Base-by-base conservation (phyloP, 2,329 filamentous ascomycete genomes). In the Rhynchosporium graminicola region DNA sequence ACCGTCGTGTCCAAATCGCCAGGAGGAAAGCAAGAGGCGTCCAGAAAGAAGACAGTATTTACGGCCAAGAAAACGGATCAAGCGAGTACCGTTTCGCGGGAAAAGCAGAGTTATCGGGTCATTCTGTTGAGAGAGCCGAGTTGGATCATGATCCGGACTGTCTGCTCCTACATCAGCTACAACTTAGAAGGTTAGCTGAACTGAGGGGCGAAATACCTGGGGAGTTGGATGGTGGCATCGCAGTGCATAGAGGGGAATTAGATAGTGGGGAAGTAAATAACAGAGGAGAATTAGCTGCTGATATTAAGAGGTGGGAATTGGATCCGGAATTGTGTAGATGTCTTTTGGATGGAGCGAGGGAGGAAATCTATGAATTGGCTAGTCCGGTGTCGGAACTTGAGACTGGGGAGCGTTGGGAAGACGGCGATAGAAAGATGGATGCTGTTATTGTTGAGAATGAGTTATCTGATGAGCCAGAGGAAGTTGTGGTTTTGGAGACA, bases 121-220 rank as follows among this genome's bases (percentile, higher is more conserved):
- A 7, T 3, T n/a, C 50, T 20, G 36, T 13, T 12, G 7, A 40
- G n/a, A 52, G 33, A 33, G n/a, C 20, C 8, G 50, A 52, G 33
- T 28, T 52, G n/a, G 50, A 52, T 52, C 50, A 52, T 40, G 50
- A 52, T 52, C 50, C 50, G 1, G 33, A 52, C 1, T 52, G 50
- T 26, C 31, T 4, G 15, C 50, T 52, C 5, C 20, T 52, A 31
- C 50, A 52, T 52, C 50, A 52, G n/a, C 36, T 52, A 31, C 50
- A 52, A n/a, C 15, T n/a, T 40, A 40, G 33, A 6, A 36, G 50
- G 4, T 10, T 52, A 3, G 50, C 15, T 7, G 50, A 52, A 33
- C 15, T 52, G n/a, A 3, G n/a, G 0, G 33, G 50, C 38, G 50
- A n/a, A n/a, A n/a, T 45, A n/a, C 42, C 42, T 15, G 13, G n/a